A percentile compares a stretch with the other conserved stretches of the same genome.
These are phyloP conservation scores for Gaultheria prostrata DNA, from an alignment of 148 eudicot genomes.

Conservation along the genomic window DNA sequence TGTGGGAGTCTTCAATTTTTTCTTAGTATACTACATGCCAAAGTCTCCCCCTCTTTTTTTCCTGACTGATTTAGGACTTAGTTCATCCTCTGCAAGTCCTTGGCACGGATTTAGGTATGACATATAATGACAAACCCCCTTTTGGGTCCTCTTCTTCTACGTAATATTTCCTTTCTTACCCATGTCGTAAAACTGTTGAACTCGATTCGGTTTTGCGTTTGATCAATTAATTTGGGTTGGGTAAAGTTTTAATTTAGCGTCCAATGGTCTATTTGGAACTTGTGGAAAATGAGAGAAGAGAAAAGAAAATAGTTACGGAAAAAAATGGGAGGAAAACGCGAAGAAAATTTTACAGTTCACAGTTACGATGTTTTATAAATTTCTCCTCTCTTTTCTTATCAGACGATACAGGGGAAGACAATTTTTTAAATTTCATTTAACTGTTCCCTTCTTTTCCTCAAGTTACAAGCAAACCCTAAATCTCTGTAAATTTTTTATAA, in stretches of 20 bases:
- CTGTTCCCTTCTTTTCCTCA: too few species aligned
- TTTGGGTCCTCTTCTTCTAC: conserved; percentile 77
- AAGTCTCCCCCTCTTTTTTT: neutral
- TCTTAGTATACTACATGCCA: neutral
- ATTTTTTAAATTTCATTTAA: too few species aligned
- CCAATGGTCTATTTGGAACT: too few species aligned
- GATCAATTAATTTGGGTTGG: neutral
- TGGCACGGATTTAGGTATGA: neutral
- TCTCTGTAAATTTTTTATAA: too few species aligned
- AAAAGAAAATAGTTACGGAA: too few species aligned
- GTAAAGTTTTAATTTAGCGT: neutral
- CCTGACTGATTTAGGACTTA: neutral
- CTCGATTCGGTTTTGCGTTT: neutral
- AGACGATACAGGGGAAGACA: too few species aligned
- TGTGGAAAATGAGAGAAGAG: too few species aligned
- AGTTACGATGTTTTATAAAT: too few species aligned
- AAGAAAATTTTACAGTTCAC: too few species aligned
- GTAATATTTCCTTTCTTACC: conserved; percentile 29
- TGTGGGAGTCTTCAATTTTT: neutral
- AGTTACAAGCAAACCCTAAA: too few species aligned
- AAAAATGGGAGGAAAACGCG: too few species aligned
- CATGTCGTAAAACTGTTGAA: neutral
- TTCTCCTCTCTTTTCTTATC: too few species aligned
- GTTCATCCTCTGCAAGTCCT: neutral
- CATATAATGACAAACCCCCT: conserved; percentile 33